These are phyloP conservation scores for Trichosporon sp. DNA, from an alignment of 1,284 basidiomycete species.

Conservation along the genomic window DNA sequence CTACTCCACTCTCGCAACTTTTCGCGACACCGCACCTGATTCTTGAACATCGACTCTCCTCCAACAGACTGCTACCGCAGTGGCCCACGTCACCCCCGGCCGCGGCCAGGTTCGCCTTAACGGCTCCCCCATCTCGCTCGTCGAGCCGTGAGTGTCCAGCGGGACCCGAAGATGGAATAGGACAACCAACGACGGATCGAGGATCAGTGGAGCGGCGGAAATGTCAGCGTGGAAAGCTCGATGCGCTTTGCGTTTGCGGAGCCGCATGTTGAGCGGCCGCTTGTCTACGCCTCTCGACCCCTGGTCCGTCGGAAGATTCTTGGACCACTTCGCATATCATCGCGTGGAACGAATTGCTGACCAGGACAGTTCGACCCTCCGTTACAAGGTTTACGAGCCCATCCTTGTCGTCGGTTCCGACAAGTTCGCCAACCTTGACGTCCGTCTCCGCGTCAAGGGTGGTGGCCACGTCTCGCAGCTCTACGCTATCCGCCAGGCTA, in stretches of 20 bases:
- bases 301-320: not conserved
- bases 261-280: not conserved
- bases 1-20: not conserved
- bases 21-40: not conserved
- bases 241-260: not conserved
- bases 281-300: no score
- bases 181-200: not conserved
- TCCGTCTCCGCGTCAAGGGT: conserved; percentile 97
- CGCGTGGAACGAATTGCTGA: conserved; percentile 4
- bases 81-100: conserved; percentile 94
- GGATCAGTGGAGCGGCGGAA: not conserved
- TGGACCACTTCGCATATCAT: not conserved
- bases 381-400: conserved; percentile 98
- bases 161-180: conserved; percentile 15
- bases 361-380: conserved; percentile 71
- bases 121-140: conserved; percentile 92
- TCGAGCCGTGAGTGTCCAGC: conserved; percentile 66
- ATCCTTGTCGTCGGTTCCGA: conserved; percentile 87
- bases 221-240: no score
- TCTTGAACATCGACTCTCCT: not conserved
- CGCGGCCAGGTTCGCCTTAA: conserved; percentile 97
- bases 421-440: conserved; percentile 81
- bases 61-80: conserved; percentile 86
- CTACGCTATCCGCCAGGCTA: conserved; percentile 99
- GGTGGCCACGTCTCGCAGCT: conserved; percentile 99